A percentile compares a stretch with the other conserved stretches of the same genome.
These are phyloP conservation scores for Wickerhamiella occidentalis DNA, from an alignment of 805 yeast genomes.

Conservation along the genomic window DNA sequence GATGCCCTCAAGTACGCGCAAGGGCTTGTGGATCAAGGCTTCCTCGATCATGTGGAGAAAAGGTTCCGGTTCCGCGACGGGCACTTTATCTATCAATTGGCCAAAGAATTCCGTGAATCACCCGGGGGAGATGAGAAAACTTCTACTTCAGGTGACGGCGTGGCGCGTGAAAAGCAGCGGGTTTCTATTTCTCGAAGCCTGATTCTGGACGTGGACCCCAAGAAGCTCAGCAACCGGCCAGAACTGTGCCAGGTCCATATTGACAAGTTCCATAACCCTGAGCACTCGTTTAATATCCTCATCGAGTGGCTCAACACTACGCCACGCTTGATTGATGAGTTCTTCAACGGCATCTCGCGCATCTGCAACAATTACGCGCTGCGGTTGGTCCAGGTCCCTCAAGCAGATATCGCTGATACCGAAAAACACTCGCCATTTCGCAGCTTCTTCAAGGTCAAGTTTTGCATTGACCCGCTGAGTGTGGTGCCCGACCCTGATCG, in stretches of 20 bases:
- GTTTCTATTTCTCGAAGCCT: constrained; percentile 58
- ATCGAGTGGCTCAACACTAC: constrained; percentile 91
- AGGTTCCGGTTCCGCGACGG: constrained; percentile 85
- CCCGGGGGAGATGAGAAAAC: background rate
- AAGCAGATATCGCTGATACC: constrained; percentile 70
- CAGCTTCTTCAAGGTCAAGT: constrained; percentile 57
- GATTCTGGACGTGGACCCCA: constrained; percentile 63
- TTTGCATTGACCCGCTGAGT: constrained; percentile 62
- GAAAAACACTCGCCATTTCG: constrained; percentile 78
- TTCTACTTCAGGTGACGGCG: too few relatives aligned
- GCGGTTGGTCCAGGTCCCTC: constrained; percentile 74
- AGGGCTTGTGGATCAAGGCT: constrained; percentile 51
- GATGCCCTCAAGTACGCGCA: constrained; percentile 79
- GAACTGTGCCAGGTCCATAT: constrained; percentile 76
- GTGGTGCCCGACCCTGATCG: constrained; percentile 33
- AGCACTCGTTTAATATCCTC: constrained; percentile 83
- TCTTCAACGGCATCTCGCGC: constrained; percentile 64
- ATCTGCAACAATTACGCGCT: constrained; percentile 79
- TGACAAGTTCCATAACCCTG: constrained; percentile 87
- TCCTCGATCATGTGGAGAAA: constrained; percentile 70
- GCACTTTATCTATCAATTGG: constrained; percentile 72
- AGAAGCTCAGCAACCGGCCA: constrained; percentile 55
- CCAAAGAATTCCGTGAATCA: constrained; percentile 37
- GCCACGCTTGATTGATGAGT: constrained; percentile 70
- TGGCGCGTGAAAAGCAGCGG: constrained; percentile 16